Base-by-base conservation (phyloP, 441 rosid genomes). In the Manihot esculenta region DNA sequence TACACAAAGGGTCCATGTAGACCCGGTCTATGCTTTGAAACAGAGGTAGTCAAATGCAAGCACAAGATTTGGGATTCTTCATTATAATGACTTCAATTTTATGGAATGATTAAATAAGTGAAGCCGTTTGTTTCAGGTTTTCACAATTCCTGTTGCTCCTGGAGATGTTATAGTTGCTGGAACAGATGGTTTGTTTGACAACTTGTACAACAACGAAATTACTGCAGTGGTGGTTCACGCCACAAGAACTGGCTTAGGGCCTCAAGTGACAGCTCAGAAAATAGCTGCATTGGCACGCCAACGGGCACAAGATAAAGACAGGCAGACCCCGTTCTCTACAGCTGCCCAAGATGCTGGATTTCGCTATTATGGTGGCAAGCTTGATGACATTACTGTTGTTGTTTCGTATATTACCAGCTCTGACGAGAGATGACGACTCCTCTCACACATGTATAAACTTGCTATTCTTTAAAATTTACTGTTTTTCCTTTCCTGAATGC, bases 271-370 rank as follows among this genome's bases (percentile, higher is more conserved):
- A 0, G 99, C 98, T 33, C 89, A 84, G 78, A 89, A 95, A 84
- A 88, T 95, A 58, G 98, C 95, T 21, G 96, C 89, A 53, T 84
- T 93, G 71, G 99, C 97, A 63, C 87, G 96, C 11, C 83, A 84
- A 70, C 83, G 95, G 72, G 99, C 99, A 9, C 68, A 83, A 55
- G 93, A 91, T 78, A 82, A 66, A 76, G 81, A 85, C 72, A 78
- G 89, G 44, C 98, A 88, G 81, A 85, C 97, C 61, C 99, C 99
- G 11, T 95, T 95, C 76, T 83, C 99, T 10, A 48, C 85, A 15
- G 91, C 99, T 26, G 99, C 99, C 42, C 98, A 89, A 79, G 93
- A 91, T 72, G 96, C 98, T 72, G 99, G 99, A 13, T 86, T 78
- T 78, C 88, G 95, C 65, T 95, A 85, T 69, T 80, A 81, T 62